Base-by-base conservation (phyloP, 2,329 filamentous ascomycete genomes). In the Huntiella savannae region DNA sequence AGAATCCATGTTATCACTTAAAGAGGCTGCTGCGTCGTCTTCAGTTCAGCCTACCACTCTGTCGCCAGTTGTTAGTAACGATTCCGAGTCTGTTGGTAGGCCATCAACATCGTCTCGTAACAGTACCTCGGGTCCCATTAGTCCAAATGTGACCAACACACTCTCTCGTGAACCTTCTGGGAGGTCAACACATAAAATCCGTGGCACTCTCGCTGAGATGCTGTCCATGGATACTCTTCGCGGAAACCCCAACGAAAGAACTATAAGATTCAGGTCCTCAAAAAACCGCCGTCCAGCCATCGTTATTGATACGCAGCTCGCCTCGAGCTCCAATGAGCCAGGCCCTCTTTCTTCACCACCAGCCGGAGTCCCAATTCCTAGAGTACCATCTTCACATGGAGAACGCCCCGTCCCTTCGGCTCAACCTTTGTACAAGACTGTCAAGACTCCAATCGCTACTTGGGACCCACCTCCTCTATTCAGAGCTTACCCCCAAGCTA, bases 401-500 rank as follows among this genome's bases (percentile, higher is more conserved):
- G 40, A 41, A 28, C 40, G 19, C 5, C 12, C 40, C 47, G 33
- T 43, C 47, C 5, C 41, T 16, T 33, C 32, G n/a, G 15, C 37
- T 8, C 37, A 40, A 12, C 50, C 3, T 56, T 59, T 47, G 61
- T 60, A 22, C 56, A 49, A 43, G 32, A 39, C 43, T n/a, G 36
- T 33, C 15, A 49, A 46, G 35, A 19, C 38, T 12, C 34, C 59
- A 3, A 52, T 66, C 17, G 59, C 62, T 3, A 60, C 62, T 10
- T 83, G 77, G 77, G 71, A 74, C 47, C 72, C 78, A 12, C 82
- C 84, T 5, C 82, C 85, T 2, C 64, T 95, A 10, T 92, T 87
- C 59, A 82, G 93, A 58, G 85, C 83, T 10, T 93, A 86, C 57
- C 80, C 83, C 0, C 86, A 93, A 60, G 77, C 84, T 2, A 71